phyloP scores from a whole-genome alignment of 495 filamentous ascomycete genomes.

The Oleoguttula mirabilis region DNA sequence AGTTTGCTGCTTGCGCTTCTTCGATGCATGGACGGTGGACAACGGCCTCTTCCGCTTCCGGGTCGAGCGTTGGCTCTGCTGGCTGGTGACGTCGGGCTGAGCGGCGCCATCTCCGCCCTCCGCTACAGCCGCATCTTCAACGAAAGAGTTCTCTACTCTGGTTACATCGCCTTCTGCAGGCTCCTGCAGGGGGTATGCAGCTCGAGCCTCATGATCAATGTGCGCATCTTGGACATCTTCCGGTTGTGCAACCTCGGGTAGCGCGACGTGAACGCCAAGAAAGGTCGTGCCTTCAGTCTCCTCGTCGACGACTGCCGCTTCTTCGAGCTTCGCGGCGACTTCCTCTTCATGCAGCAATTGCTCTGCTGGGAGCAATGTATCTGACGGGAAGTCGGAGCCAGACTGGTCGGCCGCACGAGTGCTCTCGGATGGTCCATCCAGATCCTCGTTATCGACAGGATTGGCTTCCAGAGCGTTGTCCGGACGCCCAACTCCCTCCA shows the following conservation, averaged over 20 bases:
- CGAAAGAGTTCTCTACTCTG: slow-evolving; percentile 14
- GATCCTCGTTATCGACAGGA: neutral
- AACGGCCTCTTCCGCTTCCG: slow-evolving; percentile 21
- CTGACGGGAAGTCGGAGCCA: slow-evolving; percentile 13
- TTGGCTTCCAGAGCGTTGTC: neutral
- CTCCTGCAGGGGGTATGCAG: too few relatives aligned
- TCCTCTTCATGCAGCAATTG: slow-evolving; percentile 14
- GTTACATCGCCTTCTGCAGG: neutral
- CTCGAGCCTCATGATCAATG: too few relatives aligned
- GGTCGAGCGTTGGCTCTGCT: slow-evolving; percentile 6
- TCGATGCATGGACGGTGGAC: neutral
- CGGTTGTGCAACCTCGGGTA: too few relatives aligned
- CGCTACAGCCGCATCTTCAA: neutral
- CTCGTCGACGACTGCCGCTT: too few relatives aligned
- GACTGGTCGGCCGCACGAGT: neutral
- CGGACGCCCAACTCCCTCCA: neutral
- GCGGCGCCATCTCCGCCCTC: neutral
- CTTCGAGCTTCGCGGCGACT: slow-evolving; percentile 1
- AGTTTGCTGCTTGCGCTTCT: slow-evolving; percentile 20
- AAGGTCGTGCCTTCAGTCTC: too few relatives aligned
- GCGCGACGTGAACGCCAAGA: too few relatives aligned
- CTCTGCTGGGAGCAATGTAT: slow-evolving; percentile 5
- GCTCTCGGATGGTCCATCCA: too few relatives aligned
- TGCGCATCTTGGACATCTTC: too few relatives aligned
- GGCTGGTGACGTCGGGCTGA: neutral